Evolutionary conservation across 1,284 basidiomycete genomes (phyloP), one percentile per base, ranked within the genome.

Genomic region (Ustilago cynodontis): DNA sequence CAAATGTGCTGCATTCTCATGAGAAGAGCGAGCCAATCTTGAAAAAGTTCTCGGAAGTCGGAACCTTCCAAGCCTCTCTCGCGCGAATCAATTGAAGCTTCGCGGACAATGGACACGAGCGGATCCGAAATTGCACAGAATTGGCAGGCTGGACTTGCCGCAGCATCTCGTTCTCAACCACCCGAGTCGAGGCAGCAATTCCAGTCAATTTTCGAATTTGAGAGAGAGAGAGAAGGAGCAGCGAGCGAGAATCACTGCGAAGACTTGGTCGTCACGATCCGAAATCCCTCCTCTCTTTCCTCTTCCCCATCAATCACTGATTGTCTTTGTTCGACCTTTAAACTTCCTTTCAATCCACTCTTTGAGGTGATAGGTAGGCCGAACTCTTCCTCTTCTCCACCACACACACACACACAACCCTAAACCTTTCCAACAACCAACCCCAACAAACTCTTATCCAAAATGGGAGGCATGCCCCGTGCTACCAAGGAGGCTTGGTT

Each of bases 401-500:
- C 2, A n/a, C 41, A 43, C 41, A 53, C 49, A 55, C 47, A 39
- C 51, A 13, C 37, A n/a, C 29, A 13, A 65, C 51, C 43, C 43
- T 59, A 58, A 41, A 31, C 22, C 28, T 43, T 29, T 22, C 18
- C n/a, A 52, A 57, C 33, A 31, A 52, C 60, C 33, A 31, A 51
- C 24, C 20, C 43, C 37, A 20, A 60, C 24, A 31, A 16, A 59
- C 31, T 57, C 61, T n/a, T 50, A 26, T 20, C 47, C 72, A 80
- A 79, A 90, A 98, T 98, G 95, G 95, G 94, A 90, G 93, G 73
- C 66, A 77, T 90, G 80, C 91, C 91, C 88, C 92, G 94, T 81
- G 91, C 92, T 87, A 92, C 94, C 86, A 98, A 98, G 90, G 93
- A 93, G 85, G 81, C 91, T 49, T 99, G 98, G 91, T 98, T 99